Evolutionary conservation across 331 rosid genomes (phyloP).

Genomic region (Ulmus americana): DNA sequence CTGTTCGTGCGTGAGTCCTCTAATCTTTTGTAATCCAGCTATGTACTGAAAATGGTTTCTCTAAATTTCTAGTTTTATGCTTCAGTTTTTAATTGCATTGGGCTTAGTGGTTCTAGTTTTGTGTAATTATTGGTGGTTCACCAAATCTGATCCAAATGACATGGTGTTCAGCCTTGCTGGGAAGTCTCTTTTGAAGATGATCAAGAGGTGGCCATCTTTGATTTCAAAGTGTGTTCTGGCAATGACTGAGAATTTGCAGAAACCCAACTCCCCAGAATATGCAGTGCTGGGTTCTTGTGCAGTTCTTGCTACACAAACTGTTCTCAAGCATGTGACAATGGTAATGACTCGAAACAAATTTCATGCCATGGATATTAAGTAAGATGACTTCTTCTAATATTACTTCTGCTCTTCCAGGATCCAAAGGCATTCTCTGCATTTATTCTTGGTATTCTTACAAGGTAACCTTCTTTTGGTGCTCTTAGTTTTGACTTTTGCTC

Average conservation of each 20-base stretch:
- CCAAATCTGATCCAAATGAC: conserved; percentile 22
- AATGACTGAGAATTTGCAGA: conserved; percentile 54
- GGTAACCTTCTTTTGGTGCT: conserved; percentile 41
- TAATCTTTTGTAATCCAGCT: conserved; percentile 21
- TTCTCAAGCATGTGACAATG: conserved; percentile 87
- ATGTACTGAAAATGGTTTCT: conserved; percentile 7
- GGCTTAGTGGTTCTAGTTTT: neutral
- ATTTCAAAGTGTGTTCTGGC: conserved; percentile 85
- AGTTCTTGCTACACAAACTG: conserved; percentile 80
- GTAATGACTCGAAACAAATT: conserved; percentile 38
- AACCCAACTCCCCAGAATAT: conserved; percentile 63
- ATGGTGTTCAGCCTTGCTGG: conserved; percentile 75
- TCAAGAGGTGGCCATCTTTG: conserved; percentile 92
- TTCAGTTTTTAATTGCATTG: neutral
- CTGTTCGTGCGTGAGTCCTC: conserved; percentile 82
- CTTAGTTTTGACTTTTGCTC: neutral
- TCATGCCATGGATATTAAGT: conserved; percentile 19
- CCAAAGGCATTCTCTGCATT: conserved; percentile 69
- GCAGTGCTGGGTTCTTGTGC: conserved; percentile 91
- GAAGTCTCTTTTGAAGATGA: conserved; percentile 78
- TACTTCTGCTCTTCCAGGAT: conserved; percentile 54
- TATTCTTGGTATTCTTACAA: conserved; percentile 81
- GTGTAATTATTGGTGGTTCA: neutral
- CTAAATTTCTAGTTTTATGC: neutral
- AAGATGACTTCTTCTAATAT: conserved; percentile 23